A percentile compares a stretch with the other conserved stretches of the same genome.
Conservation (phyloP, 140 eudicot species). For the Eryngium alpinum region DNA sequence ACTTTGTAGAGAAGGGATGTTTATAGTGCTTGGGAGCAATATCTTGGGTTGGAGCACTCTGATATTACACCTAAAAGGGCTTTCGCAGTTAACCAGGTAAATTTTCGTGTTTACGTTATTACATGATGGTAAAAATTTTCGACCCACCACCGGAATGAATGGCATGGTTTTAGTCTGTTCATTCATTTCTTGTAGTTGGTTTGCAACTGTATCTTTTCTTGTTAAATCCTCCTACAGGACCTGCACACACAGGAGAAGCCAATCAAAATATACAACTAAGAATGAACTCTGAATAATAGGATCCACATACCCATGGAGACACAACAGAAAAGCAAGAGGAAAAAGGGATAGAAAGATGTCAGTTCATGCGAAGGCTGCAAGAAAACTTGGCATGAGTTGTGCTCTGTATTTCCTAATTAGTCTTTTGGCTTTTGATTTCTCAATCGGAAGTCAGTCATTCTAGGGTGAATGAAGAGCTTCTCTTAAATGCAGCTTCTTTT, state of each 20-base stretch:
- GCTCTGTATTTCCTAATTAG: conserved; percentile 5
- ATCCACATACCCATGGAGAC: neutral
- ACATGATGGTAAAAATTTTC: neutral
- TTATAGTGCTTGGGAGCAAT: conserved; percentile 89
- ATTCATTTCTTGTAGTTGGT: neutral
- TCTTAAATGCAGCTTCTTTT: neutral
- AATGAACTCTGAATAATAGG: neutral
- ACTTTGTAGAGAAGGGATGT: conserved; percentile 51
- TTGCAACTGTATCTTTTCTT: no score
- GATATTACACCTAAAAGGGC: conserved; percentile 62
- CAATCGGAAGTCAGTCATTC: neutral
- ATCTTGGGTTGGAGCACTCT: conserved; percentile 76
- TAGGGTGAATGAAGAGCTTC: neutral
- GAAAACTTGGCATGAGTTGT: neutral
- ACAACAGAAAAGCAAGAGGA: neutral
- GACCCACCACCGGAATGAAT: neutral
- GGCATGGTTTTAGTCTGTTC: neutral
- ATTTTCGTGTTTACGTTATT: neutral
- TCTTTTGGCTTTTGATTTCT: conserved; percentile 14
- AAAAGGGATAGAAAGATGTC: conserved; percentile 10
- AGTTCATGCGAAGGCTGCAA: neutral
- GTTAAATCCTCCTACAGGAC: conserved; percentile 59
- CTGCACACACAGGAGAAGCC: conserved; percentile 76
- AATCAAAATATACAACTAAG: conserved; percentile 64
- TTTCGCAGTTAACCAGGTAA: conserved; percentile 67